Evolutionary conservation across 1,139 yeast species (phyloP), one percentile per base, ranked within the genome.

Genomic region (Wickerhamiella pararugosa): DNA sequence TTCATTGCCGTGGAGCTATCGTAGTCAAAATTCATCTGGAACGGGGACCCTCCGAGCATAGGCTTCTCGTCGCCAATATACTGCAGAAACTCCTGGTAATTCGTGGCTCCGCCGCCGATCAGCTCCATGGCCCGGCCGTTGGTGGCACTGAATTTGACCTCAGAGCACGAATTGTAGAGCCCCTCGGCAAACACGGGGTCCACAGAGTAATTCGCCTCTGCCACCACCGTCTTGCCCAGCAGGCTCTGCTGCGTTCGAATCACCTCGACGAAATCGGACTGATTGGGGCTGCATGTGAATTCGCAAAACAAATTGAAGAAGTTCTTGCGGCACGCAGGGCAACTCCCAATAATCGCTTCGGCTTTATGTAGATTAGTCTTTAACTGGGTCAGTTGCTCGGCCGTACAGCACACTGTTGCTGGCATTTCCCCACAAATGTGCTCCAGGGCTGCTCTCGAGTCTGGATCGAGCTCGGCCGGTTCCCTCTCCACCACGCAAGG

Each of bases 61-160:
- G 97, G 97, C 57, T 87, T 87, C 52, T 86, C 93, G 57, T 87
- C 97, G 5, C 97, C 97, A 45, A 90, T 62, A 55, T 87, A 90
- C 60, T 84, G 82, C 51, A 90, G 65, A 56, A 90, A 90, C 42
- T 75, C 75, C 36, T 65, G 56, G 56, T 73, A 82, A 53, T 77
- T 74, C 46, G 69, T 70, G 2, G 97, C 97, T 0, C 97, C 97
- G 7, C 98, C 98, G 5, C 98, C 98, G 40, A 90, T 79, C 41
- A 90, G 69, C 57, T 90, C 97, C 96, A 90, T 86, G 6, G 96
- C 97, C 54, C 73, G 82, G 2, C 97, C 96, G 60, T 87, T 87
- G 7, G 97, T 86, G 5, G 96, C 95, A 4, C 90, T 77, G 58
- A 90, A 87, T 61, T 87, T 86, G 57, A 90, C 80, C 49, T 79